Base-by-base conservation (phyloP, 768 basidiomycete genomes). In the Panaeolus cyanescens region DNA sequence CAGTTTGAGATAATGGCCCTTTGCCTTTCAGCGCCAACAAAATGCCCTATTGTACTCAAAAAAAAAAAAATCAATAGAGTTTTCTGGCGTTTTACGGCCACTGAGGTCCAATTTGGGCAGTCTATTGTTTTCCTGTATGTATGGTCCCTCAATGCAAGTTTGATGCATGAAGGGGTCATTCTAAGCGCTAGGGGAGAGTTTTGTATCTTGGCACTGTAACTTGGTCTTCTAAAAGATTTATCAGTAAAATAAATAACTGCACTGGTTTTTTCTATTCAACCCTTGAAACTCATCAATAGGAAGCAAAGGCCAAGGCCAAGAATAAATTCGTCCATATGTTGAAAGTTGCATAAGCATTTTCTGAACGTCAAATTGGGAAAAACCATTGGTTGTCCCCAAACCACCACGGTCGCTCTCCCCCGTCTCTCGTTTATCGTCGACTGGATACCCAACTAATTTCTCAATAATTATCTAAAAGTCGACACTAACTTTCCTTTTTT, bases 381-480 rank as follows among this genome's bases (percentile, higher is more conserved):
- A 33, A 32, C 10, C 39, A 45, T 42, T 28, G 45, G 54, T 65
- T 68, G 55, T 64, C 65, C 63, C 56, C 62, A 63, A 67, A 68
- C 64, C 67, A 67, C 61, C 64, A 65, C 67, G 61, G 64, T 68
- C 66, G 56, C 62, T 67, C 59, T 59, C 54, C 53, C 12, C 59
- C 55, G 54, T 58, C 57, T 58, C 39, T 62, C 63, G 59, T 62
- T 61, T 65, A 62, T 56, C 62, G 54, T 56, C 62, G 62, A 55
- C 62, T 31, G 54, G 42, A 39, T 33, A 39, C 56, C 59, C 37
- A 50, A 25, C 22, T 28, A 9, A 28, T 28, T 50, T 13, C 45
- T 42, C n/a, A n/a, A n/a, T 42, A 42, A 42, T 34, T 42, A 42
- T 42, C 25, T 36, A 39, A 12, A 28, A 45, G 36, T 53, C 53